Evolutionary conservation across 352 stramenopile species (phyloP), one percentile per base, ranked within the genome.

Genomic region (Phytophthora meadii): DNA sequence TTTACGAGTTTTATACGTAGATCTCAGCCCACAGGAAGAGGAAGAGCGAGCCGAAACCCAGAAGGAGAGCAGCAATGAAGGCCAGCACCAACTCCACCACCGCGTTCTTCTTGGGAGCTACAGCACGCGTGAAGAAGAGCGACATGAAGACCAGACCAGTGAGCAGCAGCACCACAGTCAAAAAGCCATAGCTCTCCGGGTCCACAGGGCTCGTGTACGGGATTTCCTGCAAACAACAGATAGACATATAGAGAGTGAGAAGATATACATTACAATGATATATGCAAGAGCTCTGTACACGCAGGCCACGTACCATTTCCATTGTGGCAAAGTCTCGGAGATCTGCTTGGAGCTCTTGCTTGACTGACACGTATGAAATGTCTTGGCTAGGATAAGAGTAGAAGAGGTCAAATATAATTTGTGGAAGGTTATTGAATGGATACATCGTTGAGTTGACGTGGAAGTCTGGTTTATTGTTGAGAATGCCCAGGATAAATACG

Each of bases 11-110:
- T 78, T 82, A 95, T 62, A 94, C 85, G 81, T 95, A 95, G 75
- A 95, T 88, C 70, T 93, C 88, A 48, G 84, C 86, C 88, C 85
- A 95, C 14, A 95, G 79, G 69, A 95, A 92, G 54, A 95, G 76
- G 65, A 95, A 95, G 30, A 95, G 81, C 57, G 88, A 83, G 63
- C 85, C 85, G 61, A 91, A 92, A 34, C 88, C 88, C 19, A 95
- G 70, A 30, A 95, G 76, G 58, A 93, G 63, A 24, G 88, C 81
- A 0, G 85, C 77, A 49, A 93, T 76, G 47, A 90, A 57, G 8
- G 86, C 84, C 37, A 93, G 56, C 25, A 87, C 54, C 37, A 93
- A 54, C 72, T 95, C 88, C n/a, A 82, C 58, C 24, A 88, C 25
- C 17, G 86, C 63, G 61, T 92, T 94, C 74, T 95, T 95, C 76